Conservation (phyloP, 1,139 yeast genomes). For the Geotrichum carabidarum region DNA sequence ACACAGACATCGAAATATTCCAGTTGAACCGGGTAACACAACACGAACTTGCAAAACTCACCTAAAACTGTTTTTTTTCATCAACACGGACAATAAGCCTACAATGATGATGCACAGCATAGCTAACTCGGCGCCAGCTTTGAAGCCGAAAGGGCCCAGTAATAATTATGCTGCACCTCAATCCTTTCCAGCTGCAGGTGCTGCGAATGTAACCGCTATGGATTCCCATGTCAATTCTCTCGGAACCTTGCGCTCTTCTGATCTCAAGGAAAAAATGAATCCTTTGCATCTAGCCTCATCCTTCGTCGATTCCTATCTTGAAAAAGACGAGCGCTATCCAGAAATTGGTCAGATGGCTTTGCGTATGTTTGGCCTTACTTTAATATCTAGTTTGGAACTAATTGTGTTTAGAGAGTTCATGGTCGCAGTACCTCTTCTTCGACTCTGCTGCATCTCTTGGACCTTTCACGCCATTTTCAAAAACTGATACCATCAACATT, state of each 20-base stretch:
- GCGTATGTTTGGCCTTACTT: constrained; percentile 23
- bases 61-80: too few species aligned
- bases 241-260: constrained; percentile 17
- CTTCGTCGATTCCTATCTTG: constrained; percentile 36
- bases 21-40: too few species aligned
- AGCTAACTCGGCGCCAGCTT: too few species aligned
- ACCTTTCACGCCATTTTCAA: constrained; percentile 70
- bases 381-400: background rate
- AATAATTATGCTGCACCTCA: too few species aligned
- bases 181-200: too few species aligned
- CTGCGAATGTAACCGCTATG: background rate
- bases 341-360: constrained; percentile 37
- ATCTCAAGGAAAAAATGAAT: constrained; percentile 18
- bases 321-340: constrained; percentile 38
- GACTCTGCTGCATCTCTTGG: constrained; percentile 28
- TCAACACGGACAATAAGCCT: too few species aligned
- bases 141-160: too few species aligned
- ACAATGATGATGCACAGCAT: too few species aligned
- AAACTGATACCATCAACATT: constrained; percentile 59
- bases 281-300: constrained; percentile 37
- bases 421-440: constrained; percentile 28
- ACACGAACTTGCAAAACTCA: too few species aligned
- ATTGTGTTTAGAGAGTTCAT: constrained; percentile 25
- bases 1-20: too few species aligned
- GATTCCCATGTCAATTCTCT: constrained; percentile 4